Percentiles rank a stretch among this genome's conserved stretches.
phyloP scores from a whole-genome alignment of 164 flowering plant species.

The Nymphaea colorata region DNA sequence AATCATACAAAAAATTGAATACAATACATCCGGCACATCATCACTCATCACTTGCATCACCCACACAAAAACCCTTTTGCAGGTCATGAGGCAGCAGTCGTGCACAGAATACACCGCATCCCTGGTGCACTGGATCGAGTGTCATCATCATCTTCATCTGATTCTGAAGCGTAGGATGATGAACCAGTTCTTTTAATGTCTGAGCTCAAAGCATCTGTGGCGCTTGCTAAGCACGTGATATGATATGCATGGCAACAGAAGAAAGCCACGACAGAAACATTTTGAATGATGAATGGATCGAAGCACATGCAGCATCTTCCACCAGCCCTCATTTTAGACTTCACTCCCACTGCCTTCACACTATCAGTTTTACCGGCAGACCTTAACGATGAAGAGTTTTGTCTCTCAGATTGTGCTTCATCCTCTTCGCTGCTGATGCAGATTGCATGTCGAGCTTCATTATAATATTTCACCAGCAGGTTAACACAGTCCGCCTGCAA shows the following conservation, averaged over 20 bases:
- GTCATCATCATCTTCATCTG: constrained; percentile 25
- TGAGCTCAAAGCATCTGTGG: constrained; percentile 23
- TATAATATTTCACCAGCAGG: constrained; percentile 75
- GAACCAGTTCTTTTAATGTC: constrained; percentile 17
- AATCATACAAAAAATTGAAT: background rate
- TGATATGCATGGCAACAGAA: constrained; percentile 97
- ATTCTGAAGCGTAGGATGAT: constrained; percentile 7
- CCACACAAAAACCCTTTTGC: background rate
- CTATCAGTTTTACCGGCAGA: constrained; percentile 18
- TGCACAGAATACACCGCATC: constrained; percentile 85
- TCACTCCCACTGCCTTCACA: constrained; percentile 36
- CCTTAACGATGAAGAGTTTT: constrained; percentile 4
- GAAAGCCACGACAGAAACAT: constrained; percentile 51
- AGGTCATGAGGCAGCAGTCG: constrained; percentile 50
- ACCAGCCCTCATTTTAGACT: constrained; percentile 70
- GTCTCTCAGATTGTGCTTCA: constrained; percentile 38
- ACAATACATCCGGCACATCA: background rate
- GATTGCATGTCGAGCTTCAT: constrained; percentile 86
- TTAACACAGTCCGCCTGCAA: constrained; percentile 80
- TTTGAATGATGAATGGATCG: constrained; percentile 66
- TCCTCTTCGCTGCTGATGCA: constrained; percentile 63
- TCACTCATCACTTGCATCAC: background rate
- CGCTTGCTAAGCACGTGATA: constrained; percentile 58
- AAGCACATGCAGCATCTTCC: constrained; percentile 94
- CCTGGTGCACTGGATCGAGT: constrained; percentile 23